phyloP scores from a whole-genome alignment of 768 basidiomycete genomes.

The Suillus spraguei region DNA sequence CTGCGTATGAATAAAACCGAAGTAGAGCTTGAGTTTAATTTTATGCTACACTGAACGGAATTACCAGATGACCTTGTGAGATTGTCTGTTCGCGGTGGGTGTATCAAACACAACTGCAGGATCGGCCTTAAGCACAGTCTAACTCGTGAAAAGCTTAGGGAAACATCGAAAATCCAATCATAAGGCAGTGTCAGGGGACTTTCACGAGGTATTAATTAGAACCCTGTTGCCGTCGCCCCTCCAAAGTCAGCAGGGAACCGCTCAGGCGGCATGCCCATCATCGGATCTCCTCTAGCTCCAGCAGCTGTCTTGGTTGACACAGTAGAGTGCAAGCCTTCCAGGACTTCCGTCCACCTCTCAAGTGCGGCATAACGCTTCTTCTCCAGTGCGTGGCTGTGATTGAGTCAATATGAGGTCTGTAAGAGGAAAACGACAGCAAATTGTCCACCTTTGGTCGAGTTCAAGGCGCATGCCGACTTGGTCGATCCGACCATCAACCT shows the following conservation, averaged over 20 bases:
- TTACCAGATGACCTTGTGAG: not conserved
- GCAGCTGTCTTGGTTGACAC: slow-evolving; percentile 72
- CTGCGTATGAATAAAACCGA: not conserved
- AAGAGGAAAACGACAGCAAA: slow-evolving; percentile 19
- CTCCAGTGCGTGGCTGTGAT: slow-evolving; percentile 79
- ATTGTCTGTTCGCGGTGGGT: not conserved
- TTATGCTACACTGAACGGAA: not conserved
- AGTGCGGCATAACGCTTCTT: slow-evolving; percentile 84
- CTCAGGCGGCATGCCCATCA: slow-evolving; percentile 35
- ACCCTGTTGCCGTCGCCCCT: slow-evolving; percentile 20
- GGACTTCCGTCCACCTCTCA: slow-evolving; percentile 80
- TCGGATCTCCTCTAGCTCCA: slow-evolving; percentile 32
- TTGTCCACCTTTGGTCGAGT: slow-evolving; percentile 76
- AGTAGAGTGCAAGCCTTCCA: slow-evolving; percentile 75
- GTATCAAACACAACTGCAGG: not conserved
- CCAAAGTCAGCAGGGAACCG: slow-evolving; percentile 33
- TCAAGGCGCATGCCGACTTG: slow-evolving; percentile 94
- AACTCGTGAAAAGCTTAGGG: not conserved
- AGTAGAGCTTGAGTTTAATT: no score
- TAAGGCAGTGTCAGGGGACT: not conserved
- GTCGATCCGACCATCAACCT: slow-evolving; percentile 95
- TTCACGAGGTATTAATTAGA: not conserved
- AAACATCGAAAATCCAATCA: slow-evolving; percentile 4
- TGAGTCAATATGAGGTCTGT: slow-evolving; percentile 14
- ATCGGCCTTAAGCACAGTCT: not conserved